Evolutionary conservation across 2,329 filamentous ascomycete species (phyloP), one percentile per base, ranked within the genome.

Genomic region (Colletotrichum tropicicola): DNA sequence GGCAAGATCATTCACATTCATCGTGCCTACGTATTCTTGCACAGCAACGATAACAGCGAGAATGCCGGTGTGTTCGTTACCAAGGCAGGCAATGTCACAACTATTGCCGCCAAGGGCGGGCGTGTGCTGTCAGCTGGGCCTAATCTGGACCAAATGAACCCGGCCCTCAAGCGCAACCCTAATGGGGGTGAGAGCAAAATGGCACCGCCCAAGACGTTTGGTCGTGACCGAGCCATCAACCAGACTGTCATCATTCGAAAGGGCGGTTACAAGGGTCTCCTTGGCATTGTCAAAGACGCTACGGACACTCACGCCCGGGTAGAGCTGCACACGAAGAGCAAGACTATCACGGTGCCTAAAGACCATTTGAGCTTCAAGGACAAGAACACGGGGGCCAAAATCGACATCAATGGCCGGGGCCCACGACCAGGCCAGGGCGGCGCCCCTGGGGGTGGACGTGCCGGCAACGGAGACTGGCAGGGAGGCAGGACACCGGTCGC

Each of bases 211-310:
- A 91, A 91, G 75, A 87, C 89, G 55, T 93, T 93, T 71, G 89
- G 62, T 17, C 89, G 94, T 39, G 96, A 99, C 77, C 89, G 89
- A 59, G 85, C 96, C 27, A 89, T 98, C 68, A 94, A 94, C 44
- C 95, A 97, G 80, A 98, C 94, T 0, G 94, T 98, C 45, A 93
- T 91, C 54, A 92, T 98, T 73, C 89, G 90, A 61, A 93, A 91
- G 74, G 96, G 96, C 27, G 89, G 91, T 21, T 94, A 95, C 83
- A 99, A 99, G 80, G 95, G 95, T 60, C 85, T 98, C 44, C 83
- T 98, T 43, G 96, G 96, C 71, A 97, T 98, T 69, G 94, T 99
- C 71, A 98, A 97, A 75, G 95, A 98, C 74, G 92, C 95, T 1
- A 97, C 93, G 6, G 94, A 97, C 71, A 88, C 88, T 4, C 89